Percentiles rank a stretch among this genome's conserved stretches.
Evolutionary conservation across 2,329 filamentous ascomycete species (phyloP).

Genomic region (Sporothrix sp.): DNA sequence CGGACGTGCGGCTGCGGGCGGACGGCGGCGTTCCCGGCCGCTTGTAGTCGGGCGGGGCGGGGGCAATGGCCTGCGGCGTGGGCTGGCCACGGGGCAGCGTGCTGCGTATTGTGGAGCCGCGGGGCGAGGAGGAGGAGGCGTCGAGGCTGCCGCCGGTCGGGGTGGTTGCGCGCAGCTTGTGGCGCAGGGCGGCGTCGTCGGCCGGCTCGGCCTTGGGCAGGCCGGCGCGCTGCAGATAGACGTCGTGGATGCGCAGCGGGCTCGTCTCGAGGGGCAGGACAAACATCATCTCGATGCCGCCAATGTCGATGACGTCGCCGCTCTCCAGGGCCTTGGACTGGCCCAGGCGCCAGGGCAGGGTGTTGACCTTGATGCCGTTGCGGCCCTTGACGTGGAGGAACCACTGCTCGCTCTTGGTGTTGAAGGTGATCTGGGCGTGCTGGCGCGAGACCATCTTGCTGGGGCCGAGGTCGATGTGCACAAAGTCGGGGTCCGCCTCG

Average conservation of each 20-base stretch:
- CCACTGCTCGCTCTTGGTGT: conserved; percentile 63
- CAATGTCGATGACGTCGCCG: conserved; percentile 85
- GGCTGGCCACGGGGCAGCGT: conserved; percentile 23
- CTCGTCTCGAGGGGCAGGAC: conserved; percentile 69
- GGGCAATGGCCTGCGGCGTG: conserved; percentile 44
- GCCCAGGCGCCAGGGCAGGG: conserved; percentile 57
- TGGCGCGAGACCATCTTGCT: conserved; percentile 72
- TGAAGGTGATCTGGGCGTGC: conserved; percentile 66
- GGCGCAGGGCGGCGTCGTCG: conserved; percentile 7
- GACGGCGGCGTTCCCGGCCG: conserved; percentile 52
- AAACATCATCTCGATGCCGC: conserved; percentile 96
- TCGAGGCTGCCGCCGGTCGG: conserved; percentile 22
- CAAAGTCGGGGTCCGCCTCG: conserved; percentile 37
- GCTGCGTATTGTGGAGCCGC: conserved; percentile 20
- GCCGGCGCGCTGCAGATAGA: conserved; percentile 59
- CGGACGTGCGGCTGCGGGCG: conserved; percentile 27
- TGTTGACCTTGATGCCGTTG: conserved; percentile 83
- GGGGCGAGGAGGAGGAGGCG: conserved; percentile 17
- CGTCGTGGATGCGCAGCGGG: conserved; percentile 56
- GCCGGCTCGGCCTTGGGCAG: conserved; percentile 29
- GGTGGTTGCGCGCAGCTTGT: conserved; percentile 15
- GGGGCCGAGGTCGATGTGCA: conserved; percentile 84
- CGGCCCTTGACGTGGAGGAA: conserved; percentile 79
- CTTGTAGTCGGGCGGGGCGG: conserved; percentile 50
- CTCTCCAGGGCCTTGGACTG: conserved; percentile 60